Percentiles rank a stretch among this genome's conserved stretches.
These are phyloP conservation scores for Aspergillus ibericus DNA, from an alignment of 2,329 filamentous ascomycete species.

Conservation along the genomic window DNA sequence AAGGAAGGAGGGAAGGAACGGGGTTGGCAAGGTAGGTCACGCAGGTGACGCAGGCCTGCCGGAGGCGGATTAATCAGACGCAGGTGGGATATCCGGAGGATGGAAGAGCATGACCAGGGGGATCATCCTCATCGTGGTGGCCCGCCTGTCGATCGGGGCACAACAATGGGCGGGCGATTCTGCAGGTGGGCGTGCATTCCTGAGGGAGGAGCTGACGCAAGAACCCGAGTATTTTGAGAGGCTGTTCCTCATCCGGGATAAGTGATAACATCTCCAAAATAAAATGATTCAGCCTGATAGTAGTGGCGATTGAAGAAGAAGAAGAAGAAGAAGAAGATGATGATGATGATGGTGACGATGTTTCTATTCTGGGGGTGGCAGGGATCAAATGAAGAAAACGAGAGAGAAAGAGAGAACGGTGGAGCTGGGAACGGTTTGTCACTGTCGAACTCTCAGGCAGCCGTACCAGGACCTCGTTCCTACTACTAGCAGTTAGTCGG, in stretches of 20 bases:
- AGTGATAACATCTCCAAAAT: too few relatives aligned
- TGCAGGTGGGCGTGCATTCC: conserved; percentile 4
- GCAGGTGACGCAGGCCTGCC: not conserved
- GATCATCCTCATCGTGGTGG: not conserved
- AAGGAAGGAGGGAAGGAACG: not conserved
- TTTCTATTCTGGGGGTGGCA: not conserved
- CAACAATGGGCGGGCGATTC: not conserved
- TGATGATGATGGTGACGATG: not conserved
- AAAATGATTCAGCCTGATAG: too few relatives aligned
- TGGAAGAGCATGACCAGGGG: not conserved
- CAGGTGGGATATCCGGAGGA: not conserved
- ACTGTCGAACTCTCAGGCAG: not conserved
- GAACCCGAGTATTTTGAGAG: not conserved
- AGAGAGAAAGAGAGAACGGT: not conserved
- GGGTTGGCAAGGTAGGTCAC: not conserved
- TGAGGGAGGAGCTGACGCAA: conserved; percentile 1
- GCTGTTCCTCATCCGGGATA: not conserved
- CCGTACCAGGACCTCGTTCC: not conserved
- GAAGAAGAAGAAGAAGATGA: too few relatives aligned
- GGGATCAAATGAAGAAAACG: not conserved
- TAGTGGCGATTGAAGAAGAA: too few relatives aligned
- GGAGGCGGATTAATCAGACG: not conserved
- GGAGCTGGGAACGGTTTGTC: not conserved
- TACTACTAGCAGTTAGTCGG: not conserved
- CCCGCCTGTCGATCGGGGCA: conserved; percentile 4